Percentiles rank a stretch among this genome's conserved stretches.
Conservation (phyloP, 2,329 filamentous ascomycete genomes). For the Neofusicoccum laricinum region DNA sequence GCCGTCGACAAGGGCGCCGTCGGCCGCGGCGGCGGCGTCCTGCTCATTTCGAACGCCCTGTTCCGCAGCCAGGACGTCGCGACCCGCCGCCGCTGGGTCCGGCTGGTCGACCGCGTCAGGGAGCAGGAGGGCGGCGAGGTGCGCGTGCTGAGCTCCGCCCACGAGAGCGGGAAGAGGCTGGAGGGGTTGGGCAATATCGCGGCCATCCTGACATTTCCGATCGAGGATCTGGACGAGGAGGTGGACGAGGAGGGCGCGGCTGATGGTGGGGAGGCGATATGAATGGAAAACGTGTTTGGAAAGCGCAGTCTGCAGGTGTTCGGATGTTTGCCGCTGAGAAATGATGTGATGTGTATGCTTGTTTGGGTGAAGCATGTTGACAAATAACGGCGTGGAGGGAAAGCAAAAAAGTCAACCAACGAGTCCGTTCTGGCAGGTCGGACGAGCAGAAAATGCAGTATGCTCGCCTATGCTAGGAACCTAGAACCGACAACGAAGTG, state of each 20-base stretch:
- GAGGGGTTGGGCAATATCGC: slow-evolving; percentile 84
- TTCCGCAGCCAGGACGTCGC: slow-evolving; percentile 80
- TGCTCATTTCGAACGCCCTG: slow-evolving; percentile 82
- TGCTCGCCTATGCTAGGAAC: no score
- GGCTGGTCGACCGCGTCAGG: slow-evolving; percentile 82
- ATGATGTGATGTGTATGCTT: not conserved
- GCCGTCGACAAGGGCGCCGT: slow-evolving; percentile 87
- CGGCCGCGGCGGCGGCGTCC: slow-evolving; percentile 75
- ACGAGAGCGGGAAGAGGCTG: slow-evolving; percentile 86
- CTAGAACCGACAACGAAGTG: no score
- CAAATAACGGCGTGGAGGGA: not conserved
- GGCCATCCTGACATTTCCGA: slow-evolving; percentile 84
- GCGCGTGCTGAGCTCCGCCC: slow-evolving; percentile 83
- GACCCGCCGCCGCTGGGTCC: slow-evolving; percentile 76
- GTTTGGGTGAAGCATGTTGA: not conserved
- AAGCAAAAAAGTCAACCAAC: no score
- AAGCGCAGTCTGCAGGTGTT: not conserved
- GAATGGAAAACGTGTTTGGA: not conserved
- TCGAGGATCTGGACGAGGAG: slow-evolving; percentile 76
- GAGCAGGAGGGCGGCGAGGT: slow-evolving; percentile 79
- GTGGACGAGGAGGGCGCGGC: slow-evolving; percentile 32
- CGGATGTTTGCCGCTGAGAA: no score
- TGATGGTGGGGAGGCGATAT: not conserved
- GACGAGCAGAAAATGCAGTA: no score
- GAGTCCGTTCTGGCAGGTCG: no score